Percentiles rank a stretch among this genome's conserved stretches.
These are phyloP conservation scores for Neurospora sp. DNA, from an alignment of 495 filamentous ascomycete species.

Conservation along the genomic window DNA sequence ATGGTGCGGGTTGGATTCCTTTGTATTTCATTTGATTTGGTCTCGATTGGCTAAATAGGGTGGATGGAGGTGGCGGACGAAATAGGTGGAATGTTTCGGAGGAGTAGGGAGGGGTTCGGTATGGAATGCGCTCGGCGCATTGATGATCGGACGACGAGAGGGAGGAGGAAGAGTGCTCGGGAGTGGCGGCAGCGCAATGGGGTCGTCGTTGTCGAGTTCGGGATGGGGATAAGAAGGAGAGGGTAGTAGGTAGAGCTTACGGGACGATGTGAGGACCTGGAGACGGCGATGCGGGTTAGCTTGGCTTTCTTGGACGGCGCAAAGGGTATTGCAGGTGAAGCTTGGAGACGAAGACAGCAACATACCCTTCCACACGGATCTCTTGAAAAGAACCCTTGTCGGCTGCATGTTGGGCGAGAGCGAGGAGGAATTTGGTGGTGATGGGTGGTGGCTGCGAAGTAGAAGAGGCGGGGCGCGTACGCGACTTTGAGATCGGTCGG, in stretches of 20 bases:
- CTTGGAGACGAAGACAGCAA: not conserved
- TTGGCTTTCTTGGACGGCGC: conserved; percentile 5
- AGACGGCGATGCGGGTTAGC: conserved; percentile 1
- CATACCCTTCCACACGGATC: conserved; percentile 50
- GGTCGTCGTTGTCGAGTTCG: not conserved
- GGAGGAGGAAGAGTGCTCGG: not conserved
- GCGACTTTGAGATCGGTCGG: not conserved
- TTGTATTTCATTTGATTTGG: no score
- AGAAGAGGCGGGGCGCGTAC: not conserved
- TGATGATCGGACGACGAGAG: not conserved
- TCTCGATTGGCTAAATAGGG: no score
- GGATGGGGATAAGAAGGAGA: not conserved
- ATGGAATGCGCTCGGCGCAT: no score
- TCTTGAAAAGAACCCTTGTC: conserved; percentile 40
- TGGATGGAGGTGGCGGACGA: no score
- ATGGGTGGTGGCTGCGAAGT: not conserved
- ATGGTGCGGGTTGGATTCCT: no score
- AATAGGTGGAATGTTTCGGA: no score
- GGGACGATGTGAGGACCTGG: conserved; percentile 63
- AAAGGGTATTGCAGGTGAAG: not conserved
- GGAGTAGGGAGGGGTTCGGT: no score
- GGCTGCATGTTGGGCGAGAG: conserved; percentile 38
- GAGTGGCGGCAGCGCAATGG: not conserved
- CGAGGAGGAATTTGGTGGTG: not conserved
- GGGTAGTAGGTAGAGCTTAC: conserved; percentile 33